Conservation (phyloP, 208 protist genomes). For the Acanthamoeba sp. region DNA sequence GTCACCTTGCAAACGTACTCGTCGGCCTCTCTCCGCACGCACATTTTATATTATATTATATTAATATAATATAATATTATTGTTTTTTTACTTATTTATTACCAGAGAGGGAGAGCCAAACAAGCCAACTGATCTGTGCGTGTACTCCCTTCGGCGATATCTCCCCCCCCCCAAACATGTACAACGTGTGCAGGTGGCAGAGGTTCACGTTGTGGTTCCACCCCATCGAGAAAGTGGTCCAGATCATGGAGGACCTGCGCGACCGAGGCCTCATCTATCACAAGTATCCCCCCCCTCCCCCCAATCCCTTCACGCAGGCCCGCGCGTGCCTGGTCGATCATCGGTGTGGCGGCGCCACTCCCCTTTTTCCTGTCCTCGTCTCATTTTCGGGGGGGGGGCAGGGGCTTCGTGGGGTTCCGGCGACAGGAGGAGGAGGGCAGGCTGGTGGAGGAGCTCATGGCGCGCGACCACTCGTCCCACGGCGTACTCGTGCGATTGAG, state of each 20-base stretch:
- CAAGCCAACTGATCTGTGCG: no score
- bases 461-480: not conserved
- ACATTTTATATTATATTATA: not conserved
- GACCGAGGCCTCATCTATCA: conserved; percentile 47
- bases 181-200: not conserved
- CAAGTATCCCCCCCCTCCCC: not conserved
- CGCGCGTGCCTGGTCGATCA: not conserved
- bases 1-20: not conserved
- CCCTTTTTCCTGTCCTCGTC: not conserved
- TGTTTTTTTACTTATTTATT: not conserved
- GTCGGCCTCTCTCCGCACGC: not conserved
- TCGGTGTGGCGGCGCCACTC: no score
- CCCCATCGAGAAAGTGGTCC: conserved; percentile 44
- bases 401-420: conserved; percentile 48
- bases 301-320: not conserved
- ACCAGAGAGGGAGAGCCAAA: no score
- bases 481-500: conserved; percentile 24
- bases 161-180: no score
- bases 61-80: not conserved
- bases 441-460: conserved; percentile 3
- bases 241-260: conserved; percentile 60
- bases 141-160: not conserved
- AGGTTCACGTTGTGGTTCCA: conserved; percentile 40
- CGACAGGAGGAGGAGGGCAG: conserved; percentile 6
- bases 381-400: not conserved